These are phyloP conservation scores for Psilocybe tampanensis DNA, from an alignment of 768 basidiomycete genomes.

Conservation along the genomic window DNA sequence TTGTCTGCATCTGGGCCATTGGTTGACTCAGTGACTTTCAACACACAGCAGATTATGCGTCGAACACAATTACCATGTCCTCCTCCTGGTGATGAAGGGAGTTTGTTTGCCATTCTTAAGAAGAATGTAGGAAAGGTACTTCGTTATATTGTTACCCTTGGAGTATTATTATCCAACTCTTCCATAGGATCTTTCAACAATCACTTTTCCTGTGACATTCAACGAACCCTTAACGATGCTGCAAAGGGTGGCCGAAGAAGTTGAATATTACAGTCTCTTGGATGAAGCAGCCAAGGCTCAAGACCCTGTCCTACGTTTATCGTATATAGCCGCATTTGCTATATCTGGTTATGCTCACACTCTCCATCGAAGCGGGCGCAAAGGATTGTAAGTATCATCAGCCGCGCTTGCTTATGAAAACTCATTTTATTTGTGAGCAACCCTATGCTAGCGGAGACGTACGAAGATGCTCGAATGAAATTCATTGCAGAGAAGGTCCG, in stretches of 20 bases:
- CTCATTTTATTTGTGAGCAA: conserved; percentile 50
- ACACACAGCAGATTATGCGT: conserved; percentile 37
- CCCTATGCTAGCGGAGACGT: conserved; percentile 88
- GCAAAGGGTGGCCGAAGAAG: conserved; percentile 81
- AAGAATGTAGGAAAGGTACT: conserved; percentile 87
- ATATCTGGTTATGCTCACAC: conserved; percentile 86
- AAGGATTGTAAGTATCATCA: conserved; percentile 72
- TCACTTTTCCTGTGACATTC: conserved; percentile 86
- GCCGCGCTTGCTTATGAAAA: neutral
- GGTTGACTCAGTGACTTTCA: conserved; percentile 14
- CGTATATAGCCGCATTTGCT: conserved; percentile 82
- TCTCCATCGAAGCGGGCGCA: conserved; percentile 76
- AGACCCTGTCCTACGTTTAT: conserved; percentile 69
- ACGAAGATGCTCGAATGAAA: conserved; percentile 78
- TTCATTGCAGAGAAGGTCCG: conserved; percentile 88
- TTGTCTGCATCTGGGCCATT: conserved; percentile 4
- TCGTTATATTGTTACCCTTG: conserved; percentile 2
- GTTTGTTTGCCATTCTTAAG: conserved; percentile 79
- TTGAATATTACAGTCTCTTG: conserved; percentile 78
- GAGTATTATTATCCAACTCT: neutral
- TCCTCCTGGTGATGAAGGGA: conserved; percentile 74
- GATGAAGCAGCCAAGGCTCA: conserved; percentile 57
- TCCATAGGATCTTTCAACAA: conserved; percentile 74
- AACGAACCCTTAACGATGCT: conserved; percentile 87
- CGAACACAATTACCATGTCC: conserved; percentile 63